Base-by-base conservation (phyloP, 2,329 filamentous ascomycete species). In the Xylariaceae sp. region DNA sequence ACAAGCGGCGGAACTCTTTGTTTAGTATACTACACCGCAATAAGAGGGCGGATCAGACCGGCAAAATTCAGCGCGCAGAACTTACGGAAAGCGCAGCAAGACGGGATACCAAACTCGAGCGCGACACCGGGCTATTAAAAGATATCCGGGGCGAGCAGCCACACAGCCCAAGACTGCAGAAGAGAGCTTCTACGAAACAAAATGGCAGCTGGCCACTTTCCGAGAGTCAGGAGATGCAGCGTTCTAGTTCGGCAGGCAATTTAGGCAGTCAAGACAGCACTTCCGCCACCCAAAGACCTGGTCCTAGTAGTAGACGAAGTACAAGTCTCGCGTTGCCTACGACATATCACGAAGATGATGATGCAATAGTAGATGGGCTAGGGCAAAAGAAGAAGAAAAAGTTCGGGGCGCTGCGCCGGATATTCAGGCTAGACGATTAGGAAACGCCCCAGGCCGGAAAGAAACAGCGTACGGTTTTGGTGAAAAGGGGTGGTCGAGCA, bases 1-100 rank as follows among this genome's bases (percentile, higher is more conserved):
- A 77, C 29, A 60, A 49, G 40, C 75, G 78, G 46, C 75, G 78
- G 46, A 79, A 74, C 54, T 84, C 82, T 59, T 73, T 87, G 57
- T 79, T 86, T 72, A 50, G 64, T n/a, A 83, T 83, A 3, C 73
- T 91, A n/a, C 83, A 86, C 40, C 85, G 89, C 52, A 88, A 82
- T 72, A 89, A 86, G 69, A 77, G 74, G 42, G 73, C 73, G 37
- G 79, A 82, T 59, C 65, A 75, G 21, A 67, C 74, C 53, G 74
- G 77, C 46, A 83, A 80, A 65, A 80, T 88, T 19, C 77, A 81
- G 29, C 84, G 85, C 40, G 71, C 75, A 0, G 80, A 81, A 20
- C 66, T 75, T 9, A 67, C 72, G 12, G 86, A 88, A 62, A 87
- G 81, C 60, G 81, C 81, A 2, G 85, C 86, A 1, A 77, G 86